Evolutionary conservation across 495 filamentous ascomycete genomes (phyloP), one percentile per base, ranked within the genome.

Genomic region (Trichoderma erinaceum): DNA sequence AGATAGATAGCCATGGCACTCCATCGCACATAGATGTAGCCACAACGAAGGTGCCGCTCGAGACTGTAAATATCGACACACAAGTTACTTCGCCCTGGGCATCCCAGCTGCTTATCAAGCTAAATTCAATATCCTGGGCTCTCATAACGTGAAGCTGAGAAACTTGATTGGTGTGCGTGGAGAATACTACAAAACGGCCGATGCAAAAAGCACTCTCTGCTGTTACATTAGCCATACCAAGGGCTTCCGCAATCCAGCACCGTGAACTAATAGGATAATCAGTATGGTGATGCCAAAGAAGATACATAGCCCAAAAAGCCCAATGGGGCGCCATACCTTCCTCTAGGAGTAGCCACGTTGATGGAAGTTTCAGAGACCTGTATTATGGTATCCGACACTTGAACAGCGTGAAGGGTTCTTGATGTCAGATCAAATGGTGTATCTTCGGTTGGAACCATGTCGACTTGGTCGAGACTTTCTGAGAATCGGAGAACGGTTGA

Each of bases 391-490:
- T 29, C 61, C 1, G 67, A 25, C 25, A 81, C 79, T 48, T 73
- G 75, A 12, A 78, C 78, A 41, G 83, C 79, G n/a, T 84, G 82
- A n/a, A 91, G 70, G 0, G 88, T 90, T 63, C 82, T 80, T 1
- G 80, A 80, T 12, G 77, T 74, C 29, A 81, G 71, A 63, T 87
- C 83, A 58, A 83, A 87, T 11, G 77, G 79, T 6, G 65, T 32
- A 12, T 78, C 73, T 13, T 68, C 69, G 38, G 82, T 80, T n/a
- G 81, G 68, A 15, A 71, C 72, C 18, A 72, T 69, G 16, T 77
- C 73, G 29, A 68, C 70, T 5, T 76, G 71, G 2, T 74, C 72
- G 41, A 80, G 73, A 71, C 84, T 78, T 25, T 69, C 66, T 7
- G 78, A 73, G 10, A 85, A 63, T 23, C 75, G 69, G 1, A 83